Evolutionary conservation across 2,329 filamentous ascomycete species (phyloP).

Genomic region (Exophiala xenobiotica): DNA sequence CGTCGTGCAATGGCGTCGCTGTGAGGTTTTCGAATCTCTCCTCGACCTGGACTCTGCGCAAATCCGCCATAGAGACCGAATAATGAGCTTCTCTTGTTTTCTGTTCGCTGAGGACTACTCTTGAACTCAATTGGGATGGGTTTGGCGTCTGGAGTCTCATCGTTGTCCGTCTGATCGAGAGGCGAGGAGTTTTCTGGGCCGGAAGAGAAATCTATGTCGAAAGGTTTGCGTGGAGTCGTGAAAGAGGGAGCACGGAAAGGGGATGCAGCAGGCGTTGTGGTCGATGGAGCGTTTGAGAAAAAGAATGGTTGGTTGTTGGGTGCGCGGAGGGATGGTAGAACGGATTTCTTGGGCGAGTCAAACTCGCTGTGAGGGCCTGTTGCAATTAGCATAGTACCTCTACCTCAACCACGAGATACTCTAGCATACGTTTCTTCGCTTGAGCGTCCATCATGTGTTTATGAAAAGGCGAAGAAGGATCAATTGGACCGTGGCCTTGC

Average conservation of each 20-base stretch:
- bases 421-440: conserved; percentile 44
- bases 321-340: conserved; percentile 48
- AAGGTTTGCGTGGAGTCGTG: conserved; percentile 48
- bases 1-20: conserved; percentile 46
- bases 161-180: conserved; percentile 46
- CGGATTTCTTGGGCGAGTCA: conserved; percentile 50
- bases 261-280: conserved; percentile 35
- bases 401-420: background rate
- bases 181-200: conserved; percentile 49
- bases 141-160: conserved; percentile 48
- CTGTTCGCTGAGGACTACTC: conserved; percentile 21
- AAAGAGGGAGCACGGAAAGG: conserved; percentile 46
- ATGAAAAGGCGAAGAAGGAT: conserved; percentile 48
- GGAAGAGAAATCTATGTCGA: conserved; percentile 49
- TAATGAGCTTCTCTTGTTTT: conserved; percentile 41
- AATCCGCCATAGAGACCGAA: conserved; percentile 45
- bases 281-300: conserved; percentile 44
- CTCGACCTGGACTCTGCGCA: conserved; percentile 58
- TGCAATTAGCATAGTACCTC: conserved; percentile 6
- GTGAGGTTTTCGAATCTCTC: conserved; percentile 58
- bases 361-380: conserved; percentile 43
- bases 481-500: conserved; percentile 46
- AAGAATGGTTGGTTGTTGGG: conserved; percentile 52
- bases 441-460: conserved; percentile 44
- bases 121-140: conserved; percentile 29